Conservation (phyloP, 495 filamentous ascomycete genomes). For the Penicillium arizonense region DNA sequence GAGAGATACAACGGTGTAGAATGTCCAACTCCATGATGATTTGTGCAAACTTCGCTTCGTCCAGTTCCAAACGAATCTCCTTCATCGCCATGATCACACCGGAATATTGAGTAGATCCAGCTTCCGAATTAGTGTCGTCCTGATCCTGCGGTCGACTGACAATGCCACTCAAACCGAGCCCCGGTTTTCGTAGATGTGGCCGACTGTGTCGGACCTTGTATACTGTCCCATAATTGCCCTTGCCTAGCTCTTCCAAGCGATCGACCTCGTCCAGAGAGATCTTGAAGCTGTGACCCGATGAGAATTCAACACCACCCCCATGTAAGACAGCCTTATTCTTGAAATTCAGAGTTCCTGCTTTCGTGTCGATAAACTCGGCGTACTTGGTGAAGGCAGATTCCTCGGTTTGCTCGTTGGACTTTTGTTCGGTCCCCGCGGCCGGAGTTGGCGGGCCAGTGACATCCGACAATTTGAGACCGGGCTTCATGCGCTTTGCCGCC, state of each 20-base stretch:
- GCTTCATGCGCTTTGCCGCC: conserved; percentile 52
- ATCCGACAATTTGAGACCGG: conserved; percentile 51
- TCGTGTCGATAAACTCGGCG: conserved; percentile 85
- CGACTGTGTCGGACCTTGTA: conserved; percentile 91
- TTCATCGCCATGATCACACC: conserved; percentile 98
- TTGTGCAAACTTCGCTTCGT: conserved; percentile 92
- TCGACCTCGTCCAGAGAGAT: conserved; percentile 97
- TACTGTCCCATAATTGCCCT: conserved; percentile 97
- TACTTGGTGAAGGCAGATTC: conserved; percentile 86
- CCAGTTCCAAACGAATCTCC: conserved; percentile 93
- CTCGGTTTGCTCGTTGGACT: conserved; percentile 17
- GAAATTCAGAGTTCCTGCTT: conserved; percentile 88
- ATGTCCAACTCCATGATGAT: conserved; percentile 99
- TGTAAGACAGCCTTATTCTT: conserved; percentile 90
- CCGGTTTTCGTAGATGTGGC: conserved; percentile 74
- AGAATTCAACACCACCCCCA: conserved; percentile 86
- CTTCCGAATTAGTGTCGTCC: conserved; percentile 22
- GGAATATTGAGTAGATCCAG: conserved; percentile 41
- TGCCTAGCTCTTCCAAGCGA: conserved; percentile 90
- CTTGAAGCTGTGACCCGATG: conserved; percentile 81
- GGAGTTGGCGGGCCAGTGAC: conserved; percentile 35
- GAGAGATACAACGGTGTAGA: conserved; percentile 89
- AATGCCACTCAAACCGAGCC: conserved; percentile 69
- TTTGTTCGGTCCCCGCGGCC: conserved; percentile 15
- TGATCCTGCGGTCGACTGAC: conserved; percentile 37